Evolutionary conservation across 345 rosid genomes (phyloP).

Genomic region (Syzygium aqueum): DNA sequence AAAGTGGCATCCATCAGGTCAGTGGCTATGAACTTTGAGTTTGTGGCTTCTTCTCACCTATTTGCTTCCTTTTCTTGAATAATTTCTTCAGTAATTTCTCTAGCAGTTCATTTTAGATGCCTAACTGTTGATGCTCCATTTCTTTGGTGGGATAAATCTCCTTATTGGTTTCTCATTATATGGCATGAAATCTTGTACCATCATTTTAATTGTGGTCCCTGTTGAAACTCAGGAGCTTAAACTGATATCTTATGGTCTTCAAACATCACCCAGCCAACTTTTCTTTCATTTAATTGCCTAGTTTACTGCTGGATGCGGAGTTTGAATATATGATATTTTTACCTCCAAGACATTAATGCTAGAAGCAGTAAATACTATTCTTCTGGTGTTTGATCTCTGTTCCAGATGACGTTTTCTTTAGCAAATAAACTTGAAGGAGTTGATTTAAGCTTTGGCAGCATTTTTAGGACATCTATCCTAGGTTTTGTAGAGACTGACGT

Average conservation of each 20-base stretch:
- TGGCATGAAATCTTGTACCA: background rate
- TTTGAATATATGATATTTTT: background rate
- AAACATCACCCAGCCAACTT: background rate
- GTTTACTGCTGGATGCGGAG: background rate
- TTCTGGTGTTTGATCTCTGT: background rate
- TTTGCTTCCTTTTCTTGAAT: background rate
- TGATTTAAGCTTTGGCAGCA: background rate
- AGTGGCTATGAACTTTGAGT: background rate
- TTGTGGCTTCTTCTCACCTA: background rate
- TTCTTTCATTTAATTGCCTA: background rate
- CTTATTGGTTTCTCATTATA: background rate
- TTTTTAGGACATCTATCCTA: background rate
- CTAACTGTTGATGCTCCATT: background rate
- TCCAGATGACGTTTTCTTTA: background rate
- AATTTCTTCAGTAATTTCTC: background rate
- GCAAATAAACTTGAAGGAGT: background rate
- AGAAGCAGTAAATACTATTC: background rate
- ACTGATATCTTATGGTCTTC: background rate
- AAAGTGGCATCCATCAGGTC: slow-evolving; percentile 96
- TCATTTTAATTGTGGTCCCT: background rate
- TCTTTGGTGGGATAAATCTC: background rate
- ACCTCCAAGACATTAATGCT: background rate
- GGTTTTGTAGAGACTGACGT: background rate
- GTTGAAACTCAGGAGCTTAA: background rate
- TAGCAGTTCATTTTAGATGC: background rate